A percentile compares a stretch with the other conserved stretches of the same genome.
Conservation (phyloP, 345 rosid species). For the Salix suchowensis region DNA sequence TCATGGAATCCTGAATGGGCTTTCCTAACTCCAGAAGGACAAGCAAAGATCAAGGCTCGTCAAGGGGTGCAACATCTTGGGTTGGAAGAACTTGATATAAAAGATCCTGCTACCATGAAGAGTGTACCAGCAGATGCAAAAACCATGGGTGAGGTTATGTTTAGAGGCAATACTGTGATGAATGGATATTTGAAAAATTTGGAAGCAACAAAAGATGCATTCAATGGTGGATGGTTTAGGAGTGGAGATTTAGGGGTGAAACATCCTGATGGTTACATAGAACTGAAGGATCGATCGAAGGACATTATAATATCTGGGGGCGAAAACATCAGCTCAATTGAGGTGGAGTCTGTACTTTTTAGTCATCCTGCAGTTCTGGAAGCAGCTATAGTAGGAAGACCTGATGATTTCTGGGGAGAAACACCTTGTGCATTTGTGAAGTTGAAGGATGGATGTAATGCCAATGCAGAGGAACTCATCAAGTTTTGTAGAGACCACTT, state of each 20-base stretch:
- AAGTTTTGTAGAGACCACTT: conserved; percentile 20
- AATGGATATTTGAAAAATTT: conserved; percentile 36
- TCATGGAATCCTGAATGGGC: conserved; percentile 32
- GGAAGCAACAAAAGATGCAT: conserved; percentile 36
- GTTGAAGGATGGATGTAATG: conserved; percentile 35
- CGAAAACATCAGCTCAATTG: conserved; percentile 40
- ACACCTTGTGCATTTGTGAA: conserved; percentile 41
- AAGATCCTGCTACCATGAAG: conserved; percentile 39
- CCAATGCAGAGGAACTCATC: conserved; percentile 23
- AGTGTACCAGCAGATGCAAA: conserved; percentile 35
- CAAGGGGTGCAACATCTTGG: conserved; percentile 39
- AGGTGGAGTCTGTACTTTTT: conserved; percentile 32
- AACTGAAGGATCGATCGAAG: conserved; percentile 38
- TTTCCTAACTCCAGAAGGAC: conserved; percentile 21
- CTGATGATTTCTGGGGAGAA: conserved; percentile 45
- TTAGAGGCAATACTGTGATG: conserved; percentile 44
- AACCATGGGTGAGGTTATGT: conserved; percentile 41
- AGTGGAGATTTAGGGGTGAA: conserved; percentile 41
- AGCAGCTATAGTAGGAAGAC: conserved; percentile 39
- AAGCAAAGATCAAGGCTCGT: conserved; percentile 36
- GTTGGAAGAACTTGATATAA: conserved; percentile 29
- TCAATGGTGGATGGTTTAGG: conserved; percentile 38
- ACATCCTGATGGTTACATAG: conserved; percentile 41
- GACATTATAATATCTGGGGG: conserved; percentile 45
- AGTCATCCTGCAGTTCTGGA: conserved; percentile 38